Percentiles rank a stretch among this genome's conserved stretches.
Evolutionary conservation across 768 basidiomycete species (phyloP).

Genomic region (Termitomyces heimii): DNA sequence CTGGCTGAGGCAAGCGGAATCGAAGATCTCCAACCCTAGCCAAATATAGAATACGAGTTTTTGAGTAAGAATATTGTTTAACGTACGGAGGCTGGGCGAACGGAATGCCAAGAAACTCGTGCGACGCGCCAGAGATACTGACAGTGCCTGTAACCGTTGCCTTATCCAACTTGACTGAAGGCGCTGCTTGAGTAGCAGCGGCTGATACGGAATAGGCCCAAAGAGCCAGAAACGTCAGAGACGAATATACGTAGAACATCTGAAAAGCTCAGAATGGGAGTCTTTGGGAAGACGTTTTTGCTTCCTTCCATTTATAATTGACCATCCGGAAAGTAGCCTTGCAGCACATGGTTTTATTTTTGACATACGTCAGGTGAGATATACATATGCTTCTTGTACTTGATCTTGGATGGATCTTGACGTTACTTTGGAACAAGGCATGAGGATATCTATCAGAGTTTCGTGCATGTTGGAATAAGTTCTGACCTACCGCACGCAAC

Average conservation of each 20-base stretch:
- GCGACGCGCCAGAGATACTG: slow-evolving; percentile 20
- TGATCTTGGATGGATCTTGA: neutral
- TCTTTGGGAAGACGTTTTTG: too few species aligned
- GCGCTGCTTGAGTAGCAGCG: slow-evolving; percentile 8
- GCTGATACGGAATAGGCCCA: slow-evolving; percentile 1
- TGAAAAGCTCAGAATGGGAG: neutral
- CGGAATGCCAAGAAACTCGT: slow-evolving; percentile 43
- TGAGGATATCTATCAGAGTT: neutral
- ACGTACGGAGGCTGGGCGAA: slow-evolving; percentile 46
- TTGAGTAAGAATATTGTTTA: neutral
- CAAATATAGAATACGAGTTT: neutral
- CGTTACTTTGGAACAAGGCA: neutral
- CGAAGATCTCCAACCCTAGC: slow-evolving; percentile 32
- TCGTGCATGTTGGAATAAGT: neutral
- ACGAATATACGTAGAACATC: neutral
- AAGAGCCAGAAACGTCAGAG: slow-evolving; percentile 1
- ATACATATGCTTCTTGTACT: neutral
- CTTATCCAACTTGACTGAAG: slow-evolving; percentile 33
- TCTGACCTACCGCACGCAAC: neutral
- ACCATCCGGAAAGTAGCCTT: neutral
- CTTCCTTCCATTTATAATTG: neutral
- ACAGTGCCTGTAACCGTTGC: slow-evolving; percentile 36
- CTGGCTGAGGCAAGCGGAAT: slow-evolving; percentile 34
- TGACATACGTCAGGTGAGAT: slow-evolving; percentile 2
- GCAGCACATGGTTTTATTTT: neutral